Conservation (phyloP, 2,329 filamentous ascomycete species). For the Sarocladium strictum region DNA sequence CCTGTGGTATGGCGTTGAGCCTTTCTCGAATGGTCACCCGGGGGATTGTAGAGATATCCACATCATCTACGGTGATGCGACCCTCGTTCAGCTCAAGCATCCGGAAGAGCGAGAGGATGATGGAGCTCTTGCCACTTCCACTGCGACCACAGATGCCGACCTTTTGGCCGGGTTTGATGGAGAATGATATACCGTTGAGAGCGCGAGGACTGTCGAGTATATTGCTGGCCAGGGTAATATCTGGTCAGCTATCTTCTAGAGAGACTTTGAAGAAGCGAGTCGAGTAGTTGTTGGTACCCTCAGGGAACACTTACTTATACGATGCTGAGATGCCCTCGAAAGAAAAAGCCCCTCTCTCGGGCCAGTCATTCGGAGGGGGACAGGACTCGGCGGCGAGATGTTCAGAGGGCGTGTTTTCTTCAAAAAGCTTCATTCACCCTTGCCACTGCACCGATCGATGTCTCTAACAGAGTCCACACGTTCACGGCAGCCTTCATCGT, state of each 20-base stretch:
- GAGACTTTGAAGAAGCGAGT: too few species aligned
- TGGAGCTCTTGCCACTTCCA: slow-evolving; percentile 12
- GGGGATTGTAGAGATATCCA: slow-evolving; percentile 27
- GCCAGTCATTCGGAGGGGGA: too few species aligned
- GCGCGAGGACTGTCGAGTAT: too few species aligned
- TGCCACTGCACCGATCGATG: slow-evolving; percentile 20
- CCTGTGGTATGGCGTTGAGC: slow-evolving; percentile 43
- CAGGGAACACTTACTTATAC: not conserved
- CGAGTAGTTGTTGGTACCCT: too few species aligned
- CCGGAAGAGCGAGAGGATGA: not conserved
- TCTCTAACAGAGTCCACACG: slow-evolving; percentile 24
- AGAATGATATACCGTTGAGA: slow-evolving; percentile 9
- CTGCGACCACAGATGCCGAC: slow-evolving; percentile 18
- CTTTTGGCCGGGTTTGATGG: slow-evolving; percentile 16
- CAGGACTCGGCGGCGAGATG: slow-evolving; percentile 56
- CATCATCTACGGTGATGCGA: slow-evolving; percentile 36
- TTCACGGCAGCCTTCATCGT: slow-evolving; percentile 23
- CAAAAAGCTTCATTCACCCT: slow-evolving; percentile 17
- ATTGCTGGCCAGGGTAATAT: too few species aligned
- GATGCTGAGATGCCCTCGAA: slow-evolving; percentile 57
- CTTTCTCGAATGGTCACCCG: slow-evolving; percentile 19
- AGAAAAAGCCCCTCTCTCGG: slow-evolving; percentile 71
- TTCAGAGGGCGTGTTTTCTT: slow-evolving; percentile 12
- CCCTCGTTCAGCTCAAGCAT: slow-evolving; percentile 31
- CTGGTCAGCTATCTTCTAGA: too few species aligned